Evolutionary conservation across 768 basidiomycete species (phyloP), one percentile per base, ranked within the genome.

Genomic region (Leucocoprinus birnbaumii): DNA sequence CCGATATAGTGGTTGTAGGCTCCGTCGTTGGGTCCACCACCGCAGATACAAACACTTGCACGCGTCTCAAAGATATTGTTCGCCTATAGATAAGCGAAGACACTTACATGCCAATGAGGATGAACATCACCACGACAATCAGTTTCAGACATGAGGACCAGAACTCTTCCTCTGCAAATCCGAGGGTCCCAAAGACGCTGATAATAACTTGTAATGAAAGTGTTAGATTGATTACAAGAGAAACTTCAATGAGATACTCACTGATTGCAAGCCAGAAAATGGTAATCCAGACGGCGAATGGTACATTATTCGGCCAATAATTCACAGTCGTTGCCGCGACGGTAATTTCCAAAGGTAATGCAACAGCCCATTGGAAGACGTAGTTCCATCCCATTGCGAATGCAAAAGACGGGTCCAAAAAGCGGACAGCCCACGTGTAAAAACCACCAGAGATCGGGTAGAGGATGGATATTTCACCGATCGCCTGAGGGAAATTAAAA

Each of bases 331-430:
- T 73, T 14, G 68, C 73, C 19, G 76, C 77, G 11, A 78, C 75
- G 2, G 75, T 77, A 16, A 77, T 72, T 65, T 78, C 75, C 24
- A 78, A 62, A 0, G 75, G 77, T 35, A 78, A 64, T 2, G 72
- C 73, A 18, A 75, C 61, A 9, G 72, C 75, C 77, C 77, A 78
- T 71, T 76, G 74, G 42, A 78, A 67, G 37, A 71, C 68, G 55
- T 78, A 78, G 48, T 78, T 78, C 77, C 77, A 78, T 2, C 77
- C 77, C 77, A 78, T 78, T 42, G 75, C 72, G 51, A 77, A 77
- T 37, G 74, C 74, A 56, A 76, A 78, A 13, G 74, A 70, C 45
- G 77, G 77, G 50, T 78, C 77, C 55, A 77, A 64, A 62, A 78
- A 77, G 27, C 75, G 75, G 61, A 67, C 63, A 44, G 77, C 73